Conservation (phyloP, 2,329 filamentous ascomycete species). For the Elsinoe ampelina region DNA sequence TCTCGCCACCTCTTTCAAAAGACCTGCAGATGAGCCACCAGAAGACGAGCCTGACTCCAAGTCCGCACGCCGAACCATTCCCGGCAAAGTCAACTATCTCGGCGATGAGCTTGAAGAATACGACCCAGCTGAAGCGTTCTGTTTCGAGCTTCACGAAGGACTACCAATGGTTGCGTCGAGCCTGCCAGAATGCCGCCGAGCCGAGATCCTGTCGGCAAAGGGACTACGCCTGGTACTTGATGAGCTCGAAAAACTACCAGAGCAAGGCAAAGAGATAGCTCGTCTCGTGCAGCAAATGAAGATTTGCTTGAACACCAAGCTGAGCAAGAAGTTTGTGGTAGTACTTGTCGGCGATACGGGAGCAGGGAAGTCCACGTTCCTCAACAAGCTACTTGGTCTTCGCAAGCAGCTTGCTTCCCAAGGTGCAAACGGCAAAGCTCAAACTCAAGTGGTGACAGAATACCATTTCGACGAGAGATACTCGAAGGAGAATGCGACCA, state of each 20-base stretch:
- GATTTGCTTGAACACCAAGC: not conserved
- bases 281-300: not conserved
- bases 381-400: not conserved
- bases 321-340: not conserved
- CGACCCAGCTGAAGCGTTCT: not conserved
- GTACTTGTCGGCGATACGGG: constrained; percentile 16
- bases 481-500: not conserved
- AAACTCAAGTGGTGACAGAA: not conserved
- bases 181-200: not conserved
- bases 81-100: not conserved
- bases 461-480: not conserved
- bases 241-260: not conserved
- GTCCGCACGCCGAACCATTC: not conserved
- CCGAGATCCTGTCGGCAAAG: not conserved
- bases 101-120: not conserved
- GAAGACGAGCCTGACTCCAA: not conserved
- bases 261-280: not conserved
- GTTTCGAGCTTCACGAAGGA: not conserved
- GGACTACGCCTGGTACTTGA: not conserved
- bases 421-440: not conserved
- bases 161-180: not conserved
- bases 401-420: not conserved
- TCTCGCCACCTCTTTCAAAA: not conserved
- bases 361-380: constrained; percentile 5
- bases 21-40: not conserved